Conservation (phyloP, 2,329 filamentous ascomycete species). For the Talaromyces sp. region DNA sequence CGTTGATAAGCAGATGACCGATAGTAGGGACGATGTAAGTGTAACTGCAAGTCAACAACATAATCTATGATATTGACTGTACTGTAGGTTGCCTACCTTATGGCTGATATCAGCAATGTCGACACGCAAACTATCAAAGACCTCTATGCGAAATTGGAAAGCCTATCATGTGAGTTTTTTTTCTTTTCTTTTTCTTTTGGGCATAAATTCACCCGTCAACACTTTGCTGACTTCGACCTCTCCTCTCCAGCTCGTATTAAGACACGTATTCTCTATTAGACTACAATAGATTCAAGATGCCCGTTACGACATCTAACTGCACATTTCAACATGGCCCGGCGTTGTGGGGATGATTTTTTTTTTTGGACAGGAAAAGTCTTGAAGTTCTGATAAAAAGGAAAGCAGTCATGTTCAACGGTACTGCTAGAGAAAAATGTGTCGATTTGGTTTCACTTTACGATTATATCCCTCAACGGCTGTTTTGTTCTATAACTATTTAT, state of each 20-base stretch:
- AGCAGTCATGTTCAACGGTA: slow-evolving; percentile 12
- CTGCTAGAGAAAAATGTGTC: not conserved
- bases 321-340: slow-evolving; percentile 10
- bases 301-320: slow-evolving; percentile 1
- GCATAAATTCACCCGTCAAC: too few species aligned
- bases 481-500: not conserved
- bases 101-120: slow-evolving; percentile 94
- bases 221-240: slow-evolving; percentile 13
- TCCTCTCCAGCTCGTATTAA: slow-evolving; percentile 38
- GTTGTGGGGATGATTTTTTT: slow-evolving; percentile 2
- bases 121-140: slow-evolving; percentile 75
- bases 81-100: slow-evolving; percentile 75
- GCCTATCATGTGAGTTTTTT: slow-evolving; percentile 62
- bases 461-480: slow-evolving; percentile 13
- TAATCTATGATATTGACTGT: slow-evolving; percentile 15
- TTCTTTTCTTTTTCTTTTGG: not conserved
- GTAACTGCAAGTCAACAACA: not conserved
- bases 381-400: not conserved
- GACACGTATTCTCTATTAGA: slow-evolving; percentile 42
- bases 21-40: slow-evolving; percentile 80
- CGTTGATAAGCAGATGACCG: slow-evolving; percentile 97
- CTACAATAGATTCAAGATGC: not conserved
- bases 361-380: not conserved
- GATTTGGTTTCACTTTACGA: slow-evolving; percentile 2
- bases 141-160: slow-evolving; percentile 76